Evolutionary conservation across 2,329 filamentous ascomycete species (phyloP), one percentile per base, ranked within the genome.

Genomic region (Penicillium sp.): DNA sequence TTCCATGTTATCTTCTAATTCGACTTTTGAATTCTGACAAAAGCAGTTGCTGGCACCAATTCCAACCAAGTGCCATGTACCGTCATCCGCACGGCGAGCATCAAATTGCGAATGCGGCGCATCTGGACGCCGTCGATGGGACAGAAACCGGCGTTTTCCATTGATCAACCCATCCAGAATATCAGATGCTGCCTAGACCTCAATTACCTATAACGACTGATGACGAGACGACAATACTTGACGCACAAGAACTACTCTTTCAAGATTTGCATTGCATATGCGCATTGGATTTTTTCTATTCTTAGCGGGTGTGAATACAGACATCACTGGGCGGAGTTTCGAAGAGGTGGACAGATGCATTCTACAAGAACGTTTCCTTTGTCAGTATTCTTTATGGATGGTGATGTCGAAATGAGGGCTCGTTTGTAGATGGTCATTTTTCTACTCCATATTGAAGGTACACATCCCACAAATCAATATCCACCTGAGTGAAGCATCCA

Each of bases 1-100:
- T 35, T 15, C 10, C n/a, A 37, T 4, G 10, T 10, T 69, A n/a
- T n/a, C 3, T 14, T 15, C 10, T 35, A 14, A 48, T 50, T 49
- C 2, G 10, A 11, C n/a, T n/a, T 45, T 14, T 57, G 2, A 20
- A 45, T 49, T 50, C 61, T 64, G 28, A 62, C 31, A n/a, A 1
- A 41, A 7, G 14, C 55, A 79, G 77, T 59, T 81, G 78, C 66
- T 81, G 79, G 79, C 76, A 80, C 68, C 78, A 79, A 67, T 78
- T 81, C 63, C 75, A 76, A 61, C 58, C 70, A 15, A 67, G 69
- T 38, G 65, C 69, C 41, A 63, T 69, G 39, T 69, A 73, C 49
- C 71, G 71, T 45, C 69, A 73, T 43, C 64, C 64, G 17, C 71
- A 69, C 34, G 64, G 69, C 35, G 74, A 74, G 41, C 64, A 67